Evolutionary conservation across 1,139 yeast genomes (phyloP).

Genomic region (Pichia sp.): DNA sequence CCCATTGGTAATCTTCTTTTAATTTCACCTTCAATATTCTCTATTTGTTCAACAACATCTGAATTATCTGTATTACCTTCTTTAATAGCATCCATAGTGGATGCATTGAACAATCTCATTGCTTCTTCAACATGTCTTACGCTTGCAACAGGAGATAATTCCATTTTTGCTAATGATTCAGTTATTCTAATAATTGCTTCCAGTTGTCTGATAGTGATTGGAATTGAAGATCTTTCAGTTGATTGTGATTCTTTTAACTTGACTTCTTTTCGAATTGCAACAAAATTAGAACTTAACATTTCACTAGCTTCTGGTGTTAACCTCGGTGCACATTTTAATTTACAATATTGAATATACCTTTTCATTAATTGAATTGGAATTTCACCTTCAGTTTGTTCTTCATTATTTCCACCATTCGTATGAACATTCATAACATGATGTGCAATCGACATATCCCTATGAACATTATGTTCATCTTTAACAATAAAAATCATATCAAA

Average conservation of each 20-base stretch:
- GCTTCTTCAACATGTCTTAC: constrained; percentile 95
- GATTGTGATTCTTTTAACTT: constrained; percentile 76
- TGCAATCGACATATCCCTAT: constrained; percentile 84
- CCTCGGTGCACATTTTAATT: constrained; percentile 87
- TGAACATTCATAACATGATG: constrained; percentile 93
- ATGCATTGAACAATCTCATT: constrained; percentile 85
- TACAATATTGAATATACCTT: constrained; percentile 85
- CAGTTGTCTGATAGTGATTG: constrained; percentile 93
- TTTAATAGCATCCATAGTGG: constrained; percentile 95
- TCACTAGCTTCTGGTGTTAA: constrained; percentile 86
- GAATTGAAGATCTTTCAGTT: constrained; percentile 89
- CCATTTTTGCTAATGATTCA: constrained; percentile 86
- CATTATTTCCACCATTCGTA: constrained; percentile 59
- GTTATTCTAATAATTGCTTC: constrained; percentile 97
- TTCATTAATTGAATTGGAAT: constrained; percentile 88
- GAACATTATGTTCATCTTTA: constrained; percentile 87
- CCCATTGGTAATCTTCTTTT: constrained; percentile 92
- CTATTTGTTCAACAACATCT: constrained; percentile 56
- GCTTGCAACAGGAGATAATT: constrained; percentile 74
- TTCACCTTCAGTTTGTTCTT: constrained; percentile 67
- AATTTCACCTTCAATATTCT: constrained; percentile 74
- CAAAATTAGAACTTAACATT: constrained; percentile 88
- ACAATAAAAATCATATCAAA: constrained; percentile 98
- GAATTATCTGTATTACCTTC: constrained; percentile 42
- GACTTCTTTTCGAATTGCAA: constrained; percentile 78